A percentile compares a stretch with the other conserved stretches of the same genome.
Conservation (phyloP, 768 basidiomycete species). For the Fistulinella prunicolor region DNA sequence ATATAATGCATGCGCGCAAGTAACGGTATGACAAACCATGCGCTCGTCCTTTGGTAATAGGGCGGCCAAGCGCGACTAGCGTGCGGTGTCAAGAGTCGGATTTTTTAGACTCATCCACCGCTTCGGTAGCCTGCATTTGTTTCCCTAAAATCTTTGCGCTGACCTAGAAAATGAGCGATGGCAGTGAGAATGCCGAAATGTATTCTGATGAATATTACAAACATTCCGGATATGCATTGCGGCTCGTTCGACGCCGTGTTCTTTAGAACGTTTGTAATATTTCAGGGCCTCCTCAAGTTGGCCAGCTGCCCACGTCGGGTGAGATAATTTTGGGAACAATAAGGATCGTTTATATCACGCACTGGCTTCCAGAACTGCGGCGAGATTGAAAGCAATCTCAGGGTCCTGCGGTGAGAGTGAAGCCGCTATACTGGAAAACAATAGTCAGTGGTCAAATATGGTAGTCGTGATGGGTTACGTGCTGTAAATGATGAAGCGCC, state of each 20-base stretch:
- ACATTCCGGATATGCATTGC: constrained; percentile 83
- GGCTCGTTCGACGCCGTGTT: constrained; percentile 78
- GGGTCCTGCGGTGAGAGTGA: constrained; percentile 86
- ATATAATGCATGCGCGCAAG: constrained; percentile 7
- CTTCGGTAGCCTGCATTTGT: constrained; percentile 41
- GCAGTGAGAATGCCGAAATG: constrained; percentile 15
- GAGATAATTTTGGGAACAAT: constrained; percentile 36
- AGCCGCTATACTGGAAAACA: constrained; percentile 64
- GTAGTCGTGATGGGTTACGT: constrained; percentile 33
- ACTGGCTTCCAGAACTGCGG: constrained; percentile 89
- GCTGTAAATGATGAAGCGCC: constrained; percentile 81
- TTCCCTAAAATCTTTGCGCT: constrained; percentile 76
- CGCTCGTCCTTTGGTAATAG: constrained; percentile 8
- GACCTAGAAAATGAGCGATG: constrained; percentile 47
- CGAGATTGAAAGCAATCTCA: constrained; percentile 90
- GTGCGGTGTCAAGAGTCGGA: constrained; percentile 25
- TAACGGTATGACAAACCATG: constrained; percentile 12
- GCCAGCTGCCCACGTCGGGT: constrained; percentile 51
- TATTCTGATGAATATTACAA: constrained; percentile 24
- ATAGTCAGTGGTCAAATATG: constrained; percentile 32
- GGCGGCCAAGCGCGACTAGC: constrained; percentile 1
- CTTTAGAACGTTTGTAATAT: constrained; percentile 77
- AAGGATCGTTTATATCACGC: constrained; percentile 34
- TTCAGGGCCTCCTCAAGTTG: constrained; percentile 76
- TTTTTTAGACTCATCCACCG: constrained; percentile 30